These are phyloP conservation scores for Paramecium sonneborni DNA, from an alignment of 73 alveolate genomes.

Conservation along the genomic window DNA sequence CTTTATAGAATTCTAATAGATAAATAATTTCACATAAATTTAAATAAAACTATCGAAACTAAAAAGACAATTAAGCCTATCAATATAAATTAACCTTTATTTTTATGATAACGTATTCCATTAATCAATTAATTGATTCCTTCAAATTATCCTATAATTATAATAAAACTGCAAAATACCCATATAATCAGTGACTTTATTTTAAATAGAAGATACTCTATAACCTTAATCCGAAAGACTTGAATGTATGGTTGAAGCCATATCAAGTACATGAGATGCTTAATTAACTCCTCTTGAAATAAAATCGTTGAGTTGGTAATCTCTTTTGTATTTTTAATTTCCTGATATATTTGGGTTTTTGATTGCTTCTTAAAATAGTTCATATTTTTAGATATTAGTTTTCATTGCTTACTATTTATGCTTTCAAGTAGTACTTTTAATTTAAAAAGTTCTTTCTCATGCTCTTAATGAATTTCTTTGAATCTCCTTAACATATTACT, in stretches of 20 bases:
- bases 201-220: background rate
- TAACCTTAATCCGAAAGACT: background rate
- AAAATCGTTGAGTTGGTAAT: background rate
- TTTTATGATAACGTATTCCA: slow-evolving; percentile 1
- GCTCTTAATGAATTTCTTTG: slow-evolving; percentile 12
- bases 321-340: background rate
- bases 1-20: background rate
- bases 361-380: background rate
- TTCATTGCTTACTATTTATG: background rate
- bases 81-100: background rate
- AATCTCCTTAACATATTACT: slow-evolving; percentile 2
- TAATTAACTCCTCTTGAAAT: background rate
- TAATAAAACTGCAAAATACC: background rate
- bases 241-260: background rate
- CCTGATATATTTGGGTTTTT: background rate
- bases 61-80: background rate
- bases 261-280: slow-evolving; percentile 21
- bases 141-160: background rate
- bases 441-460: background rate
- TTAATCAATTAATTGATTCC: background rate
- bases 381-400: slow-evolving; percentile 3
- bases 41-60: background rate
- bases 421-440: background rate
- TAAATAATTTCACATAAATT: background rate
- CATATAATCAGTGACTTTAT: background rate